Evolutionary conservation across 495 filamentous ascomycete species (phyloP), one percentile per base, ranked within the genome.

Genomic region (Glarea lozoyensis): DNA sequence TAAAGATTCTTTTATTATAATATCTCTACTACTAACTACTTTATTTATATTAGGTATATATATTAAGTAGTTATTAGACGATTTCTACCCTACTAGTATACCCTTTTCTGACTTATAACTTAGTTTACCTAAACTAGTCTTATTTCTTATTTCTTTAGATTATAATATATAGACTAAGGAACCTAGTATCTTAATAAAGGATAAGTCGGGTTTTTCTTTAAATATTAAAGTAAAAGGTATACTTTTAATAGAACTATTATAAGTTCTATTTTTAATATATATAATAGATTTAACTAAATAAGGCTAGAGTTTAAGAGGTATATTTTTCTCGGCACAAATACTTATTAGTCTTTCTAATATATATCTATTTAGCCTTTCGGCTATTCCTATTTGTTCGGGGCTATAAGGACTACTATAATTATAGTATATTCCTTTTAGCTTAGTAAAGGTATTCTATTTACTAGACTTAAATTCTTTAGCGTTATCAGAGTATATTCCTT

Each of bases 181-280:
- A 19, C 42, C 33, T 45, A 46, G 23, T 40, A 46, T 34, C 25
- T 20, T 39, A 5, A 40, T 30, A 32, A 32, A 40, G n/a, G 9
- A 27, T 32, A 46, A 32, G 40, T 39, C 25, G n/a, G n/a, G 43
- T 17, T 45, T 45, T 9, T 25, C 13, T 12, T 39, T 17, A 9
- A 17, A 4, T 3, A 45, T 22, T 3, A 12, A 10, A 12, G 5
- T 20, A 18, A 37, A 45, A 29, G 43, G 43, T 24, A 17, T 45
- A 19, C 12, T 18, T 4, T 45, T 45, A 38, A 45, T 45, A 38
- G 20, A 19, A 45, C 4, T 10, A 22, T 45, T 45, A 45, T 45
- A 45, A 19, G 43, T 45, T 15, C 43, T 22, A 39, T 45, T 45
- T 19, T 45, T 45, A 37, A 45, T 38, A 30, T 45, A 13, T 15